Conservation (phyloP, 768 basidiomycete genomes). For the Hygrocybe coccinea region DNA sequence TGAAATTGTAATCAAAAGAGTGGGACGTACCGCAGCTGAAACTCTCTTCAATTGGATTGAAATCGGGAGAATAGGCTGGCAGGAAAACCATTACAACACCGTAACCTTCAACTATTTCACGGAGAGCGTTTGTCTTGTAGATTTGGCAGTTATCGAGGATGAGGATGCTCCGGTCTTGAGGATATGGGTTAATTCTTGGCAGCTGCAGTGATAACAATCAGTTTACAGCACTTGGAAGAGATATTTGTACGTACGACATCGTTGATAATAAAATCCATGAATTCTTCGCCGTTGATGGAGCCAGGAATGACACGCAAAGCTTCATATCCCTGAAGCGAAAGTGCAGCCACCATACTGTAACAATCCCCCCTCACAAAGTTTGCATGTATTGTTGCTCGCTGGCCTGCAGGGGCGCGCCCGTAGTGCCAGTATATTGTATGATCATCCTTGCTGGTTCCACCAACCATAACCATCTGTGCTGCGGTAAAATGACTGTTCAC, state of each 20-base stretch:
- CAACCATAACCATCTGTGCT: slow-evolving; percentile 25
- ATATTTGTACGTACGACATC: slow-evolving; percentile 22
- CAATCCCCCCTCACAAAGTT: slow-evolving; percentile 20
- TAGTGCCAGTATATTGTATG: too few relatives aligned
- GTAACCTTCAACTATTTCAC: slow-evolving; percentile 20
- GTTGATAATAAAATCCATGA: slow-evolving; percentile 28
- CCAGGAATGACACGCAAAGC: slow-evolving; percentile 22
- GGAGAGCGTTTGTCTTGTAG: slow-evolving; percentile 21
- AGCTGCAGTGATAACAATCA: slow-evolving; percentile 8
- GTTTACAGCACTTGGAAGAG: neutral
- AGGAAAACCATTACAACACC: slow-evolving; percentile 14
- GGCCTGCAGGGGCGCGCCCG: slow-evolving; percentile 21
- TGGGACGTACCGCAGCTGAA: too few relatives aligned
- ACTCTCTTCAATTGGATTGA: slow-evolving; percentile 34
- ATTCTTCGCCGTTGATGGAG: slow-evolving; percentile 24
- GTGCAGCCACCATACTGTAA: slow-evolving; percentile 25
- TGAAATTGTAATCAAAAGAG: too few relatives aligned
- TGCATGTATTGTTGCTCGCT: slow-evolving; percentile 11
- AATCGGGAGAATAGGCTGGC: slow-evolving; percentile 31
- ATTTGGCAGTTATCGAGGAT: slow-evolving; percentile 31
- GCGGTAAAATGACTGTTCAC: slow-evolving; percentile 11
- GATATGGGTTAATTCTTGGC: slow-evolving; percentile 25
- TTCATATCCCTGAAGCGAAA: slow-evolving; percentile 25
- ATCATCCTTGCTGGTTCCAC: slow-evolving; percentile 30
- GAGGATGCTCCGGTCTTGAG: slow-evolving; percentile 20